Percentiles rank a stretch among this genome's conserved stretches.
Conservation (phyloP, 2,329 filamentous ascomycete species). For the Venturia nashicola region DNA sequence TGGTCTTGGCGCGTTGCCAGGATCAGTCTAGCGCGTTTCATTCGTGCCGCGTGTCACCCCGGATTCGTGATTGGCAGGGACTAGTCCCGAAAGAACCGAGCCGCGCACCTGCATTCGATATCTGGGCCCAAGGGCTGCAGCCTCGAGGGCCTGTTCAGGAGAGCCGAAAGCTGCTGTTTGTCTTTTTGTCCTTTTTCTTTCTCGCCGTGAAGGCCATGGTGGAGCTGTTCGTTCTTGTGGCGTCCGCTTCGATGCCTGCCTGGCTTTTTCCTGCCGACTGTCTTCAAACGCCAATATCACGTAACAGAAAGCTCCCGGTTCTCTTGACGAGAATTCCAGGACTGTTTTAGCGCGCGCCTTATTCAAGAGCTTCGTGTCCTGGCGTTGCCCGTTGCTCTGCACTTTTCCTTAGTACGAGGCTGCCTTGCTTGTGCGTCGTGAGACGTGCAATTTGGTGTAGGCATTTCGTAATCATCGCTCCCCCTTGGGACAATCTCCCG, state of each 20-base stretch:
- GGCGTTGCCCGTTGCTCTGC: neutral
- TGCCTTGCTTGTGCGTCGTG: neutral
- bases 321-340: neutral
- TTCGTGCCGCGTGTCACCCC: neutral
- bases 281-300: neutral
- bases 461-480: neutral
- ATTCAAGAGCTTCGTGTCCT: neutral
- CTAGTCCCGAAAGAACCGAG: neutral
- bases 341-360: neutral
- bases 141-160: too few relatives aligned
- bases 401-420: neutral
- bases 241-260: neutral
- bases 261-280: neutral
- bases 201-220: neutral
- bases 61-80: neutral
- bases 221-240: neutral
- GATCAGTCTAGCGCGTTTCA: neutral
- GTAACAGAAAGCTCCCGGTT: neutral
- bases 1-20: neutral
- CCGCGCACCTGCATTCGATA: neutral
- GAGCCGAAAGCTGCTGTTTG: too few relatives aligned
- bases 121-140: neutral
- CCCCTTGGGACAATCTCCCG: neutral
- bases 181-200: too few relatives aligned
- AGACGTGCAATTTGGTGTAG: neutral